Conservation (phyloP, 2,329 filamentous ascomycete species). For the Leptosphaerulina australis region DNA sequence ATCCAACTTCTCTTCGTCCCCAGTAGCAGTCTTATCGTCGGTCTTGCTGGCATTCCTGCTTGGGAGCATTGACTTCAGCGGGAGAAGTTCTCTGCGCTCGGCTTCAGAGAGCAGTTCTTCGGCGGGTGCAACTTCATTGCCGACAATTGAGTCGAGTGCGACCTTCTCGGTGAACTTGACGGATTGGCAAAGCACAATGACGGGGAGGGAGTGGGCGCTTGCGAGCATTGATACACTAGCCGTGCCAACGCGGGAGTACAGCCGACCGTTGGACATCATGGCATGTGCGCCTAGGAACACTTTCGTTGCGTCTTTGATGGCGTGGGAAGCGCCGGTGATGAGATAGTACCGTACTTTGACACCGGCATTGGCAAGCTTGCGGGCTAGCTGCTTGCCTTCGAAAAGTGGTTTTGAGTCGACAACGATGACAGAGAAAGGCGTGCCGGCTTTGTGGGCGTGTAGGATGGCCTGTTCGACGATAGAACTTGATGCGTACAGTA, state of each 20-base stretch:
- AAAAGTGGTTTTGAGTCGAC: slow-evolving; percentile 77
- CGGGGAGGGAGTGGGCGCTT: slow-evolving; percentile 73
- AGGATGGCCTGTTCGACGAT: slow-evolving; percentile 85
- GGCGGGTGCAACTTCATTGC: slow-evolving; percentile 87
- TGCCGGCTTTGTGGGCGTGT: slow-evolving; percentile 70
- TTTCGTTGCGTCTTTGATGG: slow-evolving; percentile 72
- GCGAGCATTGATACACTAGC: slow-evolving; percentile 86
- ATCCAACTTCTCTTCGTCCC: slow-evolving; percentile 27
- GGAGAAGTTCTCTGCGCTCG: slow-evolving; percentile 41
- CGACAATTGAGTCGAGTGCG: slow-evolving; percentile 87
- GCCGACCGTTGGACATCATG: slow-evolving; percentile 91
- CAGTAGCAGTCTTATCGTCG: slow-evolving; percentile 30
- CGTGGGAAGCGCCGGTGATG: slow-evolving; percentile 76
- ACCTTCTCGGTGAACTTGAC: slow-evolving; percentile 94
- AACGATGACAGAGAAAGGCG: slow-evolving; percentile 80
- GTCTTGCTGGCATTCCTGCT: slow-evolving; percentile 22
- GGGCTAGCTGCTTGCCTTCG: slow-evolving; percentile 74
- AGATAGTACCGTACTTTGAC: slow-evolving; percentile 82
- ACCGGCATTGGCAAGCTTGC: slow-evolving; percentile 70
- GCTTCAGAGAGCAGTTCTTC: slow-evolving; percentile 62
- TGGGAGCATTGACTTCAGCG: slow-evolving; percentile 36
- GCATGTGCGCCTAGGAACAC: slow-evolving; percentile 85
- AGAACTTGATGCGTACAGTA: slow-evolving; percentile 85
- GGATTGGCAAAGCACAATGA: slow-evolving; percentile 90
- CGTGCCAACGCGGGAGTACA: slow-evolving; percentile 88